Percentiles rank a stretch among this genome's conserved stretches.
These are phyloP conservation scores for Xylaria curta DNA, from an alignment of 495 filamentous ascomycete species.

Conservation along the genomic window DNA sequence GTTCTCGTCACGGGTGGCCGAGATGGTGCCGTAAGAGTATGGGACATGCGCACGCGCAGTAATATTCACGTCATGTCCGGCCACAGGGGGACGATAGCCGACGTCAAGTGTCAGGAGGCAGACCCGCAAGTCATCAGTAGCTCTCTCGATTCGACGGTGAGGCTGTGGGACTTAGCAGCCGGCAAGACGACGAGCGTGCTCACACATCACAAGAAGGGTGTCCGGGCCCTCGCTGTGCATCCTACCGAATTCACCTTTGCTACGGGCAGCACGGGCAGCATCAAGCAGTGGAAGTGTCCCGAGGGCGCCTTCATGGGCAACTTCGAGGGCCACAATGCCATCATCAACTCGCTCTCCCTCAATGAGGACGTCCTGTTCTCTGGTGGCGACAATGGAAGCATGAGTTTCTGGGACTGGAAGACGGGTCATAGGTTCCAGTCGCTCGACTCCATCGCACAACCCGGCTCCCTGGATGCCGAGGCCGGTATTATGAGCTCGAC, in stretches of 20 bases:
- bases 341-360: slow-evolving; percentile 92
- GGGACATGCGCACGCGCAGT: slow-evolving; percentile 97
- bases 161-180: slow-evolving; percentile 95
- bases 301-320: slow-evolving; percentile 99
- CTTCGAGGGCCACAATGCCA: slow-evolving; percentile 93
- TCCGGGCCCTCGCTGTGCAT: slow-evolving; percentile 83
- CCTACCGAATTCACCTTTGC: slow-evolving; percentile 97
- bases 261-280: slow-evolving; percentile 84
- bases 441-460: slow-evolving; percentile 89
- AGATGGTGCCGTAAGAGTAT: slow-evolving; percentile 92
- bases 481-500: slow-evolving; percentile 90
- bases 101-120: slow-evolving; percentile 90
- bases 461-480: slow-evolving; percentile 92
- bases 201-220: slow-evolving; percentile 98
- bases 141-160: slow-evolving; percentile 89
- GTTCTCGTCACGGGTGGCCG: slow-evolving; percentile 93
- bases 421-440: slow-evolving; percentile 89
- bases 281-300: slow-evolving; percentile 99
- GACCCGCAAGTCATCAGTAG: slow-evolving; percentile 95
- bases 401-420: slow-evolving; percentile 99
- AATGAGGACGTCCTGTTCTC: slow-evolving; percentile 97
- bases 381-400: slow-evolving; percentile 93
- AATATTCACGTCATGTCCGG: slow-evolving; percentile 94
- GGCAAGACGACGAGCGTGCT: slow-evolving; percentile 95
- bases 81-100: slow-evolving; percentile 87